Evolutionary conservation across 1,284 basidiomycete species (phyloP), one percentile per base, ranked within the genome.

Genomic region (Leccinum fallax): DNA sequence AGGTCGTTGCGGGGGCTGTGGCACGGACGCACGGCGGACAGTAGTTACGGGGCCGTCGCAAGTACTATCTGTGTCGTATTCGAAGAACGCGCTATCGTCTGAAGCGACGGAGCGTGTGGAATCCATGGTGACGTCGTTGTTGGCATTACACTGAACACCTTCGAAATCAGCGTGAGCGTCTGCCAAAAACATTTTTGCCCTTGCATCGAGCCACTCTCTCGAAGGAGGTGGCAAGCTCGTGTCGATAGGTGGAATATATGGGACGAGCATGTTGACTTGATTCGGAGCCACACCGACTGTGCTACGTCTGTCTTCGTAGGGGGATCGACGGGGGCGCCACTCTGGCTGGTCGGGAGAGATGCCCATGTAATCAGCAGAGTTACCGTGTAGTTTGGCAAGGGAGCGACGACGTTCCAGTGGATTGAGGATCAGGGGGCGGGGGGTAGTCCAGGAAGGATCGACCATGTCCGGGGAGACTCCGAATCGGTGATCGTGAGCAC

Each of bases 251-350:
- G 62, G 72, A 30, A 71, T 63, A 46, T 65, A 61, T 0, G 73
- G 69, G 43, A 70, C 55, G 15, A 72, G 64, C 2, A 63, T 58
- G 63, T 74, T 74, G 4, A 75, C 62, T 43, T 74, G 63, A 36
- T 62, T 67, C 3, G 71, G 74, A 6, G 58, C 53, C 1, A 73
- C 71, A 2, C 63, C 60, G 1, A 74, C 58, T 0, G 55, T 59
- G 3, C 69, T 69, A 15, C 67, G 66, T 30, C 58, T 55, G 24
- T 73, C 71, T 43, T 74, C 72, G 40, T 67, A 64, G 1, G 72
- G 64, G 15, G 67, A 64, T 34, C 71, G 69, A 55, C 66, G 71
- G 13, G 65, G 69, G 46, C 60, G 61, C 68, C 70, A 72, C 3
- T 60, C 68, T 36, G 69, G 67, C 1, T 57, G 4, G 30, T 69